Evolutionary conservation across 805 yeast genomes (phyloP).

Genomic region (Candida pini): DNA sequence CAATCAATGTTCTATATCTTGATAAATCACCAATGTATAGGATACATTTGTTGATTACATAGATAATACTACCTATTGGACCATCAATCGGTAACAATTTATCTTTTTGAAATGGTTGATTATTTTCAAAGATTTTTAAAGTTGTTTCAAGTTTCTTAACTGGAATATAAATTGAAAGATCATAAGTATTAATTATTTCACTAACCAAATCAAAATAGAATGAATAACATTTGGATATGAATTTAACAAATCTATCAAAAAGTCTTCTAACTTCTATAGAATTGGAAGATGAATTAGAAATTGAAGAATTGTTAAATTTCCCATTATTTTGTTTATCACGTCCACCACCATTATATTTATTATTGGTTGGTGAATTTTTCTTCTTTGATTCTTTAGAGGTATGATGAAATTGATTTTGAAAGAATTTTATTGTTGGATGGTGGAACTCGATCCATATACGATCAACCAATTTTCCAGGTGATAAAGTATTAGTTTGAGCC

Average conservation of each 20-base stretch:
- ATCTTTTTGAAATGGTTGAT: too few species aligned
- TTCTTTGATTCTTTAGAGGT: constrained; percentile 15
- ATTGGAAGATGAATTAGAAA: constrained; percentile 13
- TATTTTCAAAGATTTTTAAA: constrained; percentile 15
- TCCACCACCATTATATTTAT: too few species aligned
- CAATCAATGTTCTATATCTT: constrained; percentile 48
- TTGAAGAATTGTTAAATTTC: too few species aligned
- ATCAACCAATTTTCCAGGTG: constrained; percentile 37
- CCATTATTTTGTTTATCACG: too few species aligned
- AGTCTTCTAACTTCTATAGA: constrained; percentile 55
- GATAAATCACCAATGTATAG: constrained; percentile 54
- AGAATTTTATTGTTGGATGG: constrained; percentile 58
- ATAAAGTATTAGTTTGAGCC: constrained; percentile 2
- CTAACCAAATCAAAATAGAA: constrained; percentile 43
- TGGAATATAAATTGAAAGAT: constrained; percentile 31
- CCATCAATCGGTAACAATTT: constrained; percentile 6
- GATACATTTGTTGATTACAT: constrained; percentile 42
- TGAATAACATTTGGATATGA: constrained; percentile 38
- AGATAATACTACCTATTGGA: constrained; percentile 27
- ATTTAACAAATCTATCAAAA: constrained; percentile 46
- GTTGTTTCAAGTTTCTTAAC: constrained; percentile 28
- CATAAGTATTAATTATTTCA: constrained; percentile 33
- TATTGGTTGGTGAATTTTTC: constrained; percentile 8
- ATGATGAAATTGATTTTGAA: constrained; percentile 33
- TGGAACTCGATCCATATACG: constrained; percentile 56